Conservation (phyloP, 345 rosid genomes). For the Chamaenerion angustifolium region DNA sequence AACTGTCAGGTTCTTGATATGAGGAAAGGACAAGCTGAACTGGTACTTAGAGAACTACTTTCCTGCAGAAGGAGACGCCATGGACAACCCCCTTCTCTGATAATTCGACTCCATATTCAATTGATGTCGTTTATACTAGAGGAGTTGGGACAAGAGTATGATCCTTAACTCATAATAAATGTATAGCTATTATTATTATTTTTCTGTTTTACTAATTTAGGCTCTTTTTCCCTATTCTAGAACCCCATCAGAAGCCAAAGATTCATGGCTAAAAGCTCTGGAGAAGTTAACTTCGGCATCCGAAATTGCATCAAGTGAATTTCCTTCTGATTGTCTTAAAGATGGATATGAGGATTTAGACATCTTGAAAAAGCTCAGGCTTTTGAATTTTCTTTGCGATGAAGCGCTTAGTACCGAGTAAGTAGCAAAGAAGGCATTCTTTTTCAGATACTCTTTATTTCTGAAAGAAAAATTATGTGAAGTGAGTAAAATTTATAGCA, state of each 20-base stretch:
- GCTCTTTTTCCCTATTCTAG: constrained; percentile 10
- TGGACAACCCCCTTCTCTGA: constrained; percentile 25
- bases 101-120: constrained; percentile 42
- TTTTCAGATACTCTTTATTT: too few species aligned
- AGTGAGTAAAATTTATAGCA: too few species aligned
- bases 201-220: too few species aligned
- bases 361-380: constrained; percentile 22
- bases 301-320: constrained; percentile 6
- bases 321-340: constrained; percentile 8
- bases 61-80: constrained; percentile 34
- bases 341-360: constrained; percentile 19
- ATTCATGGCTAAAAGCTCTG: constrained; percentile 40
- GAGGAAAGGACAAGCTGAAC: constrained; percentile 61
- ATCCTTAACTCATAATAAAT: background rate
- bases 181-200: background rate
- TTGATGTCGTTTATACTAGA: constrained; percentile 37
- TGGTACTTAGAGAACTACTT: constrained; percentile 46
- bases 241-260: constrained; percentile 24
- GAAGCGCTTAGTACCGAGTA: constrained; percentile 33
- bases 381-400: constrained; percentile 38
- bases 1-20: constrained; percentile 42
- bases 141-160: constrained; percentile 47
- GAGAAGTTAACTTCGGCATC: constrained; percentile 11
- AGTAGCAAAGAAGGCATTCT: constrained; percentile 5
- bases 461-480: too few species aligned